phyloP scores from a whole-genome alignment of 805 yeast species.

The Spathaspora girioi region DNA sequence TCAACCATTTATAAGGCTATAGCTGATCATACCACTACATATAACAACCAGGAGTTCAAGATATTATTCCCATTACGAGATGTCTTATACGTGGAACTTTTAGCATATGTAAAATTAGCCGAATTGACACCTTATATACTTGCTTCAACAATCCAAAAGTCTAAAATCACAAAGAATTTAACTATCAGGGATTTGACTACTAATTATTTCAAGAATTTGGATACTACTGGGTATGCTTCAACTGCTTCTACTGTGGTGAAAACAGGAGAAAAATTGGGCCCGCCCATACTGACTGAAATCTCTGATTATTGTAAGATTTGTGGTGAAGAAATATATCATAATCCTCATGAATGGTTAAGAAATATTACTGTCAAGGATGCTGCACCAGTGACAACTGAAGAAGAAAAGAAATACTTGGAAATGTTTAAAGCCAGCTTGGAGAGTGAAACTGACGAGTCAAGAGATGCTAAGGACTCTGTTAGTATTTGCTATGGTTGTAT shows the following conservation, averaged over 20 bases:
- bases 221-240: conserved; percentile 72
- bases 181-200: conserved; percentile 78
- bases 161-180: conserved; percentile 60
- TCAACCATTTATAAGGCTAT: conserved; percentile 52
- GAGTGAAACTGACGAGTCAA: neutral
- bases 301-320: conserved; percentile 52
- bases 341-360: conserved; percentile 64
- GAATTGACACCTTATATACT: conserved; percentile 32
- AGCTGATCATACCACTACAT: conserved; percentile 38
- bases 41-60: conserved; percentile 30
- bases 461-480: conserved; percentile 6
- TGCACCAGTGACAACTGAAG: conserved; percentile 42
- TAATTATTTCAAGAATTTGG: conserved; percentile 68
- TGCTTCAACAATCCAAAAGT: conserved; percentile 16
- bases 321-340: conserved; percentile 46
- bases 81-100: conserved; percentile 64
- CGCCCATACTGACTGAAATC: conserved; percentile 27
- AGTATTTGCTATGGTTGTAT: conserved; percentile 76
- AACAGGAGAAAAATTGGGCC: conserved; percentile 73
- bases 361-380: conserved; percentile 61
- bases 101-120: conserved; percentile 46
- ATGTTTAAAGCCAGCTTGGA: conserved; percentile 2
- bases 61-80: conserved; percentile 74
- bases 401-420: conserved; percentile 30
- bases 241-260: conserved; percentile 90